Evolutionary conservation across 2,329 filamentous ascomycete species (phyloP), one percentile per base, ranked within the genome.

Genomic region (Microascus cirrosus): DNA sequence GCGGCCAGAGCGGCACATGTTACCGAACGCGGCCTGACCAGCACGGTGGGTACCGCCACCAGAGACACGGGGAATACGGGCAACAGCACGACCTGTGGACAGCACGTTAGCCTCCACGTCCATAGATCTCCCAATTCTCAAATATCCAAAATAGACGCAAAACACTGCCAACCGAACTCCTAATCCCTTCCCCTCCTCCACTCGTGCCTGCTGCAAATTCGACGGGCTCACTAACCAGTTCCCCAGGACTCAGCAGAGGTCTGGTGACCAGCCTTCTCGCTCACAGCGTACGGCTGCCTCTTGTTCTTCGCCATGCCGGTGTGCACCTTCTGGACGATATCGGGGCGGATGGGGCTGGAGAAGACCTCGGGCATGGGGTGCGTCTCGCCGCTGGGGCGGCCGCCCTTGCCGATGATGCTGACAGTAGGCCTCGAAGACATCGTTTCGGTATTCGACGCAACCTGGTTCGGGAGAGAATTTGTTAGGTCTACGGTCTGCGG

Each of bases 241-340:
- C 93, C 93, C 94, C 94, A 99, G 68, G 95, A 99, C 85, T 99
- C 94, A 75, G 94, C 94, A 79, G 90, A 96, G 75, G 94, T 99
- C 84, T 99, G 94, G 83, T 99, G 94, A 83, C 94, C 94, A 74
- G 94, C 94, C 89, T 99, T 99, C 89, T 97, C 93, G 87, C 91
- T 96, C 84, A 99, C 94, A 73, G 94, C 86, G 79, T 99, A 99
- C 69, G 94, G 92, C 73, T 99, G 94, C 77, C 94, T 89, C 87
- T 95, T 96, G 87, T 99, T 99, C 90, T 99, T 99, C 76, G 93
- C 93, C 84, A 99, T 95, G 73, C 94, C 94, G 72, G 90, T 95
- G 87, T 99, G 94, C 72, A 97, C 88, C 78, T 92, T 88, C 85
- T 97, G 93, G 75, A 99, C 94, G 76, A 99, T 96, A 81, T 99